Evolutionary conservation across 179 eudicot genomes (phyloP).

Genomic region (Beta lomatogona): DNA sequence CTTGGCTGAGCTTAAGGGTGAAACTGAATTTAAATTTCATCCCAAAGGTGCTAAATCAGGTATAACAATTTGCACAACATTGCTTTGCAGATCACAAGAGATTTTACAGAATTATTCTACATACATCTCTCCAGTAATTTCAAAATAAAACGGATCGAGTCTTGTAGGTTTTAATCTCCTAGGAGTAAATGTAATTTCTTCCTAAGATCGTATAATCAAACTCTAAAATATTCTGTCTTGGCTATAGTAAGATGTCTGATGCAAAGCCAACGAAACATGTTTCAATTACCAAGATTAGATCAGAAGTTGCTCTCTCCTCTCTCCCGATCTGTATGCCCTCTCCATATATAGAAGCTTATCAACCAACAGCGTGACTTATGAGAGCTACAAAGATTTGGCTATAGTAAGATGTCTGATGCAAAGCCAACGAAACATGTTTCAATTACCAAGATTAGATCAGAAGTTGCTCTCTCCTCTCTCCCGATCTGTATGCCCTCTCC

Average conservation of each 20-base stretch:
- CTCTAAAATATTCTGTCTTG: too few species aligned
- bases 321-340: neutral
- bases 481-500: neutral
- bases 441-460: neutral
- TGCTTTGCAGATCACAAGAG: neutral
- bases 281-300: neutral
- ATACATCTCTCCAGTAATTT: neutral
- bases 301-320: neutral
- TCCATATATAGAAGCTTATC: neutral
- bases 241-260: neutral
- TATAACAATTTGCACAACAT: neutral
- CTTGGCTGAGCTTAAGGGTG: too few species aligned
- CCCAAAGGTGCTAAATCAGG: too few species aligned
- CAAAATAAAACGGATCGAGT: neutral
- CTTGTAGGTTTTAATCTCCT: neutral
- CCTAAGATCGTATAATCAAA: neutral
- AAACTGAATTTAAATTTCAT: too few species aligned
- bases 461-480: neutral
- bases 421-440: neutral
- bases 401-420: too few species aligned
- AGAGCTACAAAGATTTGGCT: too few species aligned
- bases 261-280: neutral
- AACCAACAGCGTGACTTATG: too few species aligned
- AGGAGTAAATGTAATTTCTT: neutral
- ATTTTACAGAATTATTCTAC: neutral